phyloP scores from a whole-genome alignment of 116 monocot genomes.

The Dioscorea cayenensis region DNA sequence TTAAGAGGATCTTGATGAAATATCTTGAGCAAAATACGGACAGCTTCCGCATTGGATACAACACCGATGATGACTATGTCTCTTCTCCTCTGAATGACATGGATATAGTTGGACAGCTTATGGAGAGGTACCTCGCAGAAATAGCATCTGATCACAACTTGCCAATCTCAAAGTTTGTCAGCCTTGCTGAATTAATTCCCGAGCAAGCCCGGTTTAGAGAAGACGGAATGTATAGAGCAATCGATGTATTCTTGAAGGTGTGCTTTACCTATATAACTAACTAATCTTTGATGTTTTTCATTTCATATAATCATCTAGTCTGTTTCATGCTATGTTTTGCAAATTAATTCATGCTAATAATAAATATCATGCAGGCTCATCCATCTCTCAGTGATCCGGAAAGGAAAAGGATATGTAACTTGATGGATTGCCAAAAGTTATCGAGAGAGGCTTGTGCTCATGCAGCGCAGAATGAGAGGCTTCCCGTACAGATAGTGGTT shows the following conservation, averaged over 20 bases:
- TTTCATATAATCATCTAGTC: no score
- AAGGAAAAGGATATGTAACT: constrained; percentile 67
- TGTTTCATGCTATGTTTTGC: no score
- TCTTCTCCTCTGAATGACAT: constrained; percentile 33
- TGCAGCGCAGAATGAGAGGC: constrained; percentile 85
- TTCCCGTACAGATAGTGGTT: constrained; percentile 73
- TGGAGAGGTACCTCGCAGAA: constrained; percentile 82
- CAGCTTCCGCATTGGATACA: constrained; percentile 19
- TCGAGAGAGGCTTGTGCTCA: constrained; percentile 90
- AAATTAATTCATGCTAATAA: neutral
- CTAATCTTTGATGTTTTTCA: no score
- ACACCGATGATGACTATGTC: constrained; percentile 30
- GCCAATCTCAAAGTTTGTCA: constrained; percentile 41
- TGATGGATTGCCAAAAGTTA: constrained; percentile 84
- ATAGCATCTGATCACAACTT: constrained; percentile 71
- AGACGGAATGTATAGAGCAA: constrained; percentile 87
- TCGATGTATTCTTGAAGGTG: constrained; percentile 96
- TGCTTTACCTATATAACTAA: constrained; percentile 4
- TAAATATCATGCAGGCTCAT: constrained; percentile 47
- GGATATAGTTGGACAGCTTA: constrained; percentile 61
- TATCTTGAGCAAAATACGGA: constrained; percentile 50
- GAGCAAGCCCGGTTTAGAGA: constrained; percentile 62
- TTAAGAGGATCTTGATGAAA: constrained; percentile 64
- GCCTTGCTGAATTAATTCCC: constrained; percentile 71
- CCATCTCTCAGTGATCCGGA: constrained; percentile 56